Conservation (phyloP, 2,329 filamentous ascomycete genomes). For the Chalara sp. region DNA sequence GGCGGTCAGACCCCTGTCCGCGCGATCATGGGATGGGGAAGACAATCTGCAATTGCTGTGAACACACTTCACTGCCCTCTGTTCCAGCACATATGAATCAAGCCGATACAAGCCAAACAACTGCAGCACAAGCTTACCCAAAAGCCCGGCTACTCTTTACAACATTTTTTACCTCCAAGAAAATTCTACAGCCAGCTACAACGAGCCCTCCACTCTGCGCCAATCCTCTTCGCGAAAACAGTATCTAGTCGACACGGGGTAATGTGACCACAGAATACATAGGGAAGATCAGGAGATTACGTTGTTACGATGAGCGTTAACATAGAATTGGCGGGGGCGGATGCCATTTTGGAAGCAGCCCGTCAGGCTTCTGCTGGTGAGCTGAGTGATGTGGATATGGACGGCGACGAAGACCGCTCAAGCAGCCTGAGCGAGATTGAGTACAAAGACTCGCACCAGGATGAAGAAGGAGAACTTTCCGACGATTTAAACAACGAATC, state of each 20-base stretch:
- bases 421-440: conserved; percentile 92
- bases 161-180: too few species aligned
- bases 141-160: too few species aligned
- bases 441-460: conserved; percentile 65
- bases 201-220: too few species aligned
- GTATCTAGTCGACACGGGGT: conserved; percentile 15
- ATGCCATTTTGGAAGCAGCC: conserved; percentile 21
- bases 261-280: conserved; percentile 19
- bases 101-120: too few species aligned
- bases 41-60: too few species aligned
- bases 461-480: conserved; percentile 38
- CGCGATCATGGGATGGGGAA: too few species aligned
- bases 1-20: too few species aligned
- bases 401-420: conserved; percentile 70
- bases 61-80: too few species aligned
- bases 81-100: too few species aligned
- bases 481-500: conserved; percentile 28
- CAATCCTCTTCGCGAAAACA: not conserved
- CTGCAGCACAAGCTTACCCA: too few species aligned
- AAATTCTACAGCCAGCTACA: too few species aligned
- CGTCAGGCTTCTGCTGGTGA: conserved; percentile 21
- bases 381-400: conserved; percentile 30
- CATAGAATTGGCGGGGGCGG: conserved; percentile 19
- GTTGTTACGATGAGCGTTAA: conserved; percentile 23
- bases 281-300: conserved; percentile 17